These are phyloP conservation scores for Debaryomycetaceae sp. DNA, from an alignment of 1,139 yeast genomes.

Conservation along the genomic window DNA sequence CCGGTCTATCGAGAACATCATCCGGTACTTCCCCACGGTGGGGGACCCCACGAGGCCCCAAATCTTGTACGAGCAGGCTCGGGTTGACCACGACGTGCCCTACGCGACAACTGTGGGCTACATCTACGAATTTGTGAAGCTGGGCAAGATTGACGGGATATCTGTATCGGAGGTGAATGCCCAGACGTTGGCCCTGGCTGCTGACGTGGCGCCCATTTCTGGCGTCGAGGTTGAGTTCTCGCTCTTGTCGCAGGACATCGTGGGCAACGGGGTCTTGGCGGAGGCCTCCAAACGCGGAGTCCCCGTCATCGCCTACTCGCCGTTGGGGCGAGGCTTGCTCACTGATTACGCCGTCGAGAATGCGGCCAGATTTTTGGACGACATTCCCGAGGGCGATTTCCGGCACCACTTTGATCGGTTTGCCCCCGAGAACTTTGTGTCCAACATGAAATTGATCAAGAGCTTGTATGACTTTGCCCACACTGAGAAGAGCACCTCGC, in stretches of 20 bases:
- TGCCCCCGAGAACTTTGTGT: conserved; percentile 47
- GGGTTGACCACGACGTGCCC: conserved; percentile 53
- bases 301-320: conserved; percentile 76
- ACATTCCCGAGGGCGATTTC: conserved; percentile 52
- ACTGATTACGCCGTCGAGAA: conserved; percentile 53
- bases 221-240: conserved; percentile 78
- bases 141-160: conserved; percentile 59
- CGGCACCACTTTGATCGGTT: conserved; percentile 56
- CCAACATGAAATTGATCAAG: conserved; percentile 47
- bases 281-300: conserved; percentile 45
- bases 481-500: conserved; percentile 37
- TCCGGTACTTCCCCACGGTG: conserved; percentile 39
- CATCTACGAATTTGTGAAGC: conserved; percentile 47
- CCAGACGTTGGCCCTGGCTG: conserved; percentile 54
- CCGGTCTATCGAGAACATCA: conserved; percentile 47
- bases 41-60: conserved; percentile 25
- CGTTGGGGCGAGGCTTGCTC: conserved; percentile 73
- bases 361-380: conserved; percentile 25
- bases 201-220: conserved; percentile 46
- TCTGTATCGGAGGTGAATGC: conserved; percentile 70
- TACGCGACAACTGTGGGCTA: conserved; percentile 47
- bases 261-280: conserved; percentile 56
- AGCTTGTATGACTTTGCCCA: conserved; percentile 47
- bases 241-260: conserved; percentile 56
- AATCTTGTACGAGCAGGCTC: conserved; percentile 65